A percentile compares a stretch with the other conserved stretches of the same genome.
These are phyloP conservation scores for Fusarium torulosum DNA, from an alignment of 2,329 filamentous ascomycete genomes.

Conservation along the genomic window DNA sequence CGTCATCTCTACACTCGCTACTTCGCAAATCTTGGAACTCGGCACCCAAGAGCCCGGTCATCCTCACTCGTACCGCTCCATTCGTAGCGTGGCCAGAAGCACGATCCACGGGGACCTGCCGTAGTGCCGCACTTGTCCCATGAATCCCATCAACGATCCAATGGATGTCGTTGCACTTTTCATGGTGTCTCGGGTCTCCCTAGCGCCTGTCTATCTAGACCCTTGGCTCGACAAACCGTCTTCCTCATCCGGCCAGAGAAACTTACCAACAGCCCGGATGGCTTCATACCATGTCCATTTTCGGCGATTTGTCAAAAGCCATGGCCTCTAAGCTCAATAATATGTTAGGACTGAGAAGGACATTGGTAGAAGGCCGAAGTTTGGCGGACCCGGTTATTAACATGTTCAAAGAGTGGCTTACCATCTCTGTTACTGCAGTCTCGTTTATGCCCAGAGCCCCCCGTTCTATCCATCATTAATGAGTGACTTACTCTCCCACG, in stretches of 20 bases:
- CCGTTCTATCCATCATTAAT: not conserved
- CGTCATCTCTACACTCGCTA: not conserved
- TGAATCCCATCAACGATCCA: constrained; percentile 21
- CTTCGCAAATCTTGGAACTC: not conserved
- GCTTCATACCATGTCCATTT: constrained; percentile 20
- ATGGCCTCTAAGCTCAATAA: not conserved
- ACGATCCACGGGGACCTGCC: not conserved
- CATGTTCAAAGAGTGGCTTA: constrained; percentile 15
- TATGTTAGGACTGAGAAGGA: not conserved
- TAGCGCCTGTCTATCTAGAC: constrained; percentile 9
- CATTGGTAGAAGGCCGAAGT: not conserved
- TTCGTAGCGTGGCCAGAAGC: constrained; percentile 1
- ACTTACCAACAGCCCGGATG: constrained; percentile 11
- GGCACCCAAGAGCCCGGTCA: not conserved
- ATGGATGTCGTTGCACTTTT: not conserved
- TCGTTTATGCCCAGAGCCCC: not conserved
- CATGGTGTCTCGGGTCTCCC: constrained; percentile 9
- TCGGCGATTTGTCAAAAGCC: constrained; percentile 31
- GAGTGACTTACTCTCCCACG: not conserved
- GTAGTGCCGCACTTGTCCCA: constrained; percentile 9
- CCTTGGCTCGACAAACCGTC: constrained; percentile 1
- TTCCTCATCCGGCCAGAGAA: constrained; percentile 30
- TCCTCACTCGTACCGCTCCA: not conserved
- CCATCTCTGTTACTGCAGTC: not conserved
- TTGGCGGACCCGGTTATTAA: not conserved